phyloP scores from a whole-genome alignment of 805 yeast genomes.

The Priceomyces fermenticarens region DNA sequence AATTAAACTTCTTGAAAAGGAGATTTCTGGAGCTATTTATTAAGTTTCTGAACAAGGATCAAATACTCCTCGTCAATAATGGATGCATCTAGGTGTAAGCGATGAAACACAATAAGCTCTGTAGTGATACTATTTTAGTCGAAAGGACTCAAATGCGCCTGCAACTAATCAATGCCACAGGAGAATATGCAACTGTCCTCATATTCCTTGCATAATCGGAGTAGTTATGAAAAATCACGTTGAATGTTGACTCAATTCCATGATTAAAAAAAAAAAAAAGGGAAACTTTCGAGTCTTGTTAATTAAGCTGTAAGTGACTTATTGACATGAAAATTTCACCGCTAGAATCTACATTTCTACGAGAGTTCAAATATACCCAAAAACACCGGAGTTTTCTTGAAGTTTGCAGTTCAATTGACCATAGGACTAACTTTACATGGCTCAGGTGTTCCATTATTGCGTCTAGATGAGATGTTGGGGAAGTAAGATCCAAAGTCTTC shows the following conservation, averaged over 20 bases:
- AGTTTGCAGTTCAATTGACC: too few relatives aligned
- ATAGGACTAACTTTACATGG: too few relatives aligned
- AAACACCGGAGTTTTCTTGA: too few relatives aligned
- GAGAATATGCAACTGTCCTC: background rate
- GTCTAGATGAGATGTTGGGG: too few relatives aligned
- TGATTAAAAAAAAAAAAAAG: background rate
- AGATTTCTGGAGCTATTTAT: constrained; percentile 5
- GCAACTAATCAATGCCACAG: constrained; percentile 1
- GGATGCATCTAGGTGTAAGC: constrained; percentile 1
- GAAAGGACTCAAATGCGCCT: constrained; percentile 1
- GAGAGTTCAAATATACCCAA: too few relatives aligned
- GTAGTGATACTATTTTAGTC: background rate
- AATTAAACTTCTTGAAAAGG: background rate
- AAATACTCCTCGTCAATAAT: background rate
- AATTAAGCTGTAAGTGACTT: too few relatives aligned
- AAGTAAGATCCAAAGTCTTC: too few relatives aligned
- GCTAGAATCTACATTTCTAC: too few relatives aligned
- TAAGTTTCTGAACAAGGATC: background rate
- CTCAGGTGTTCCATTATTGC: too few relatives aligned
- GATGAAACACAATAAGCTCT: background rate
- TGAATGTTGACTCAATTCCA: background rate
- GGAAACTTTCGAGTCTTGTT: too few relatives aligned
- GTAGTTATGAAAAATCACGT: background rate
- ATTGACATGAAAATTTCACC: too few relatives aligned
- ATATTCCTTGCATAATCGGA: constrained; percentile 2